Evolutionary conservation across 2,329 filamentous ascomycete species (phyloP).

Genomic region (Leptographium procerum): DNA sequence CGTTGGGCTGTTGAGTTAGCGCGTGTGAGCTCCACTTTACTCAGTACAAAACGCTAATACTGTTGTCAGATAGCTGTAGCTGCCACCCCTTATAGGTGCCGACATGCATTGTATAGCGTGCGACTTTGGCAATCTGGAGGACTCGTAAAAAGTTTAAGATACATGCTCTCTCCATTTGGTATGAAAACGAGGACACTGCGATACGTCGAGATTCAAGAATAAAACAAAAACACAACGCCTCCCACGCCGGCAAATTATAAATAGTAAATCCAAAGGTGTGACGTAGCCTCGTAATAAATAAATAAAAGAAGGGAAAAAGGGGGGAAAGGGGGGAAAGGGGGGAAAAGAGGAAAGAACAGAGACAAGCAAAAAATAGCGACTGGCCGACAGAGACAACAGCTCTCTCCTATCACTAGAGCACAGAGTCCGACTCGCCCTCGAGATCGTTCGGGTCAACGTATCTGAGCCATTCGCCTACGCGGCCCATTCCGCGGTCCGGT

Average conservation of each 20-base stretch:
- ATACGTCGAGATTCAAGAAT: too few relatives aligned
- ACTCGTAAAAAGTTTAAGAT: neutral
- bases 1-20: neutral
- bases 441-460: conserved; percentile 34
- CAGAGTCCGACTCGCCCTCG: conserved; percentile 14
- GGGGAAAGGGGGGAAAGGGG: too few relatives aligned
- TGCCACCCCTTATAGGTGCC: too few relatives aligned
- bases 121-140: neutral
- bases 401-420: neutral
- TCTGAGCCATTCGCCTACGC: conserved; percentile 36
- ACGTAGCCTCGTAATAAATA: neutral
- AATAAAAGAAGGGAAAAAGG: too few relatives aligned
- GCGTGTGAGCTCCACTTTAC: too few relatives aligned
- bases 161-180: too few relatives aligned
- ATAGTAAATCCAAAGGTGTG: neutral
- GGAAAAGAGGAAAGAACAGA: too few relatives aligned
- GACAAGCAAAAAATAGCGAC: neutral
- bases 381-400: too few relatives aligned
- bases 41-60: too few relatives aligned
- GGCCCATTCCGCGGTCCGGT: conserved; percentile 31
- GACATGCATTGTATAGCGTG: too few relatives aligned
- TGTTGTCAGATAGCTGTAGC: too few relatives aligned
- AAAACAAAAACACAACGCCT: neutral
- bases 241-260: neutral
- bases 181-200: too few relatives aligned